Base-by-base conservation (phyloP, 495 filamentous ascomycete genomes). In the Xylaria longipes region DNA sequence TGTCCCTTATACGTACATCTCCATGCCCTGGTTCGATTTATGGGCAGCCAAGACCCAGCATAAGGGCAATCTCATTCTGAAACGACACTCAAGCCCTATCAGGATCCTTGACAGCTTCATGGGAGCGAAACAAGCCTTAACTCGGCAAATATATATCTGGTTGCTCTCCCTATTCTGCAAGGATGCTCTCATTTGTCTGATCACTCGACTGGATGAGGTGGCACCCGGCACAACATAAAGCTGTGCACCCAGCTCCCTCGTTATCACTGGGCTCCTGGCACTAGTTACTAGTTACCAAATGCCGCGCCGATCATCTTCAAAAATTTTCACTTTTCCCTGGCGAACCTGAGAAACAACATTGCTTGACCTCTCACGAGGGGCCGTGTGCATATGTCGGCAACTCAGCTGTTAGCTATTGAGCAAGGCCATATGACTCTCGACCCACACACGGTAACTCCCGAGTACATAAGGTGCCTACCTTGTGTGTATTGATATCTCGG, bases 261-360 rank as follows among this genome's bases (percentile, higher is more conserved):
- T 11, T 60, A 33, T 43, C 35, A 41, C 58, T 62, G 12, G 58
- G 41, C 58, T 48, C 35, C 58, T 12, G 65, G 56, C 70, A 71
- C 64, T 67, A n/a, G n/a, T n/a, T n/a, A 66, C 76, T 74, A 76
- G 76, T 75, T 74, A 74, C 65, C 74, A 72, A 78, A 48, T 76
- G 76, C 76, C 76, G 76, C 45, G 58, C 43, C 33, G 57, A 63
- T 71, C 58, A 29, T 41, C 35, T 31, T 41, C 29, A n/a, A 46
- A 56, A 48, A n/a, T 46, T 69, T 46, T 69, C 56, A 50, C 39
- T 15, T 48, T 27, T 61, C 20, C 39, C n/a, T 31, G 33, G n/a
- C 29, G n/a, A 35, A 20, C 22, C 14, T 31, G 12, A 31, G 48
- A 48, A 41, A 31, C 65, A 29, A 67, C 35, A 22, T 67, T 56